Percentiles rank a stretch among this genome's conserved stretches.
Evolutionary conservation across 176 grass and related monocot species (phyloP).

Genomic region (Avena insularis): DNA sequence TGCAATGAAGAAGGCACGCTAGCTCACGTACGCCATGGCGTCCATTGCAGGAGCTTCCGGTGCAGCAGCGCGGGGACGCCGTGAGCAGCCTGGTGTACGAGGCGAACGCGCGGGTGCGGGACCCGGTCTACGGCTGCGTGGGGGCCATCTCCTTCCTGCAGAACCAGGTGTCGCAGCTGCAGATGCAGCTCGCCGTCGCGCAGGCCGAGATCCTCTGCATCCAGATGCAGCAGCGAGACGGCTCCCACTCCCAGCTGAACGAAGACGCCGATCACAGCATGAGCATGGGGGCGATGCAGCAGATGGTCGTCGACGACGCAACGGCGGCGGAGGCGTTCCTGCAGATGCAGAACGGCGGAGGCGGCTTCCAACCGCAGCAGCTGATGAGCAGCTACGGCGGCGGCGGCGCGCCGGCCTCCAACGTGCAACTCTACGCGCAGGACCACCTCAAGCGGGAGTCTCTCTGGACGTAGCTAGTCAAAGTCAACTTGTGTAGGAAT

Average conservation of each 20-base stretch:
- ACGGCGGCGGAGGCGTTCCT: slow-evolving; percentile 58
- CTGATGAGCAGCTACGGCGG: slow-evolving; percentile 62
- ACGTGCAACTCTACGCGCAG: slow-evolving; percentile 41
- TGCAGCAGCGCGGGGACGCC: slow-evolving; percentile 83
- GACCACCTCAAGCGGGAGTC: slow-evolving; percentile 86
- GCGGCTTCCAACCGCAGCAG: slow-evolving; percentile 31
- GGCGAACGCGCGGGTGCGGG: slow-evolving; percentile 83
- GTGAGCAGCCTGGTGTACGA: slow-evolving; percentile 97
- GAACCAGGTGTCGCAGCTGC: slow-evolving; percentile 92
- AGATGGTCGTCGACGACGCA: slow-evolving; percentile 31
- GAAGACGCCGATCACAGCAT: not conserved
- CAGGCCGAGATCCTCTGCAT: slow-evolving; percentile 93
- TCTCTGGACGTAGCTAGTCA: slow-evolving; percentile 72
- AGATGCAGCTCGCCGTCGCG: slow-evolving; percentile 94
- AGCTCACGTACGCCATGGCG: not conserved
- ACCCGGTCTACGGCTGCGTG: slow-evolving; percentile 91
- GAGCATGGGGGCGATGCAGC: not conserved
- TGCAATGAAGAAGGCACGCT: not conserved
- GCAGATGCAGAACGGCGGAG: slow-evolving; percentile 52
- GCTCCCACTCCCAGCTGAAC: not conserved
- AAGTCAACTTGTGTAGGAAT: slow-evolving; percentile 31
- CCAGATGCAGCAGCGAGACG: slow-evolving; percentile 71
- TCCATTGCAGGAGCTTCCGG: slow-evolving; percentile 63
- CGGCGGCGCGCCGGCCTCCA: slow-evolving; percentile 37
- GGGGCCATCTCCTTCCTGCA: slow-evolving; percentile 92